These are phyloP conservation scores for Aureobasidium sp. DNA, from an alignment of 2,329 filamentous ascomycete genomes.

Conservation along the genomic window DNA sequence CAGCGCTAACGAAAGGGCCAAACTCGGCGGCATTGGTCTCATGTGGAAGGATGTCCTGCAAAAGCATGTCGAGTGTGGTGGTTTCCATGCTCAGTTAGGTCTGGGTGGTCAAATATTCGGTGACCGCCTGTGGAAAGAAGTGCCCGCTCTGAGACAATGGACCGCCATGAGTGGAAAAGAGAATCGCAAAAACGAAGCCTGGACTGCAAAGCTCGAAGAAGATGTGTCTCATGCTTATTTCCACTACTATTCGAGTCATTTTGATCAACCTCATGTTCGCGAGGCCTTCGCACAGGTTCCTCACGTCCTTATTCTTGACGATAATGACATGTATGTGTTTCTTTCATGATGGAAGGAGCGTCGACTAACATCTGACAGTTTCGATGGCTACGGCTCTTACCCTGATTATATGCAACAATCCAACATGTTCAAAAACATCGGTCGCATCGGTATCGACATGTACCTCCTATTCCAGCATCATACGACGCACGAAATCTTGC, in stretches of 20 bases:
- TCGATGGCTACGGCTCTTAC: constrained; percentile 95
- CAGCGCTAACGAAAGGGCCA: constrained; percentile 74
- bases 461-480: constrained; percentile 98
- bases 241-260: constrained; percentile 97
- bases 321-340: constrained; percentile 86
- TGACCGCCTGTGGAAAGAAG: constrained; percentile 92
- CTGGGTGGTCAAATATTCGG: constrained; percentile 93
- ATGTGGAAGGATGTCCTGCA: constrained; percentile 99
- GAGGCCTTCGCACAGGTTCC: constrained; percentile 98
- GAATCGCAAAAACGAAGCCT: constrained; percentile 78
- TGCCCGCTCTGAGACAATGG: constrained; percentile 91
- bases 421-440: constrained; percentile 97
- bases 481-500: constrained; percentile 86
- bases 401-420: constrained; percentile 98
- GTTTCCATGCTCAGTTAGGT: constrained; percentile 89
- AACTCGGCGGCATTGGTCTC: constrained; percentile 80
- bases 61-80: constrained; percentile 92
- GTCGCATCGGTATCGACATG: constrained; percentile 91
- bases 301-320: constrained; percentile 85
- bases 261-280: constrained; percentile 88
- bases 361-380: constrained; percentile 47
- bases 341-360: background rate
- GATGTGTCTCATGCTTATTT: constrained; percentile 96
- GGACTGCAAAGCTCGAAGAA: constrained; percentile 92
- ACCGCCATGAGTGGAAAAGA: constrained; percentile 87